Percentiles rank a stretch among this genome's conserved stretches.
Evolutionary conservation across 257 asterid genomes (phyloP).

Genomic region (Primulina eburnea): DNA sequence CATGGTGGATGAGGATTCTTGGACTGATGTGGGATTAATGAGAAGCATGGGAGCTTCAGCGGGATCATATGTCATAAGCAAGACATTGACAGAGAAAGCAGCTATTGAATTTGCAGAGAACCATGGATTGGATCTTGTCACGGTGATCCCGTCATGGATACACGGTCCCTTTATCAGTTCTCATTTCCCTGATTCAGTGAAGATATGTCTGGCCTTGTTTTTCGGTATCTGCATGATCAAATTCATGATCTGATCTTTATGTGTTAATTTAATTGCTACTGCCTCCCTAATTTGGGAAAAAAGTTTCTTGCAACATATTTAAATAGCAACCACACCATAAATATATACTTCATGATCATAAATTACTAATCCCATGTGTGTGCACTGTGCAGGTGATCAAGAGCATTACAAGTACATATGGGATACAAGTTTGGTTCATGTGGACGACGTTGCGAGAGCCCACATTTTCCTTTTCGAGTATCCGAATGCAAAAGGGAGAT

Average conservation of each 20-base stretch:
- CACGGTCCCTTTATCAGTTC: slow-evolving; percentile 19
- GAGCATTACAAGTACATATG: slow-evolving; percentile 18
- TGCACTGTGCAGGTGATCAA: slow-evolving; percentile 31
- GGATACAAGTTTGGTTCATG: slow-evolving; percentile 30
- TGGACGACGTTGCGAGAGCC: slow-evolving; percentile 41
- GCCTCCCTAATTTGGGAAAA: too few species aligned
- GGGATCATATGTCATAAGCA: slow-evolving; percentile 15
- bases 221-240: background rate
- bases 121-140: slow-evolving; percentile 9
- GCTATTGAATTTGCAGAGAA: slow-evolving; percentile 16
- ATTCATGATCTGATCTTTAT: too few species aligned
- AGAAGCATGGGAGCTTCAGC: background rate
- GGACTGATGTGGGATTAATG: slow-evolving; percentile 4
- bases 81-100: slow-evolving; percentile 20
- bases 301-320: too few species aligned
- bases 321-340: too few species aligned
- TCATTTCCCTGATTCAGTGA: slow-evolving; percentile 12
- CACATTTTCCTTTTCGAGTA: slow-evolving; percentile 39
- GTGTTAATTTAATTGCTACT: too few species aligned
- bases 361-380: background rate
- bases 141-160: slow-evolving; percentile 10
- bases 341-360: too few species aligned
- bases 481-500: slow-evolving; percentile 40
- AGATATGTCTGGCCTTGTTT: slow-evolving; percentile 7
- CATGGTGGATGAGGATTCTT: slow-evolving; percentile 8